Evolutionary conservation across 805 yeast genomes (phyloP).

Genomic region (Lipomyces anomalus): DNA sequence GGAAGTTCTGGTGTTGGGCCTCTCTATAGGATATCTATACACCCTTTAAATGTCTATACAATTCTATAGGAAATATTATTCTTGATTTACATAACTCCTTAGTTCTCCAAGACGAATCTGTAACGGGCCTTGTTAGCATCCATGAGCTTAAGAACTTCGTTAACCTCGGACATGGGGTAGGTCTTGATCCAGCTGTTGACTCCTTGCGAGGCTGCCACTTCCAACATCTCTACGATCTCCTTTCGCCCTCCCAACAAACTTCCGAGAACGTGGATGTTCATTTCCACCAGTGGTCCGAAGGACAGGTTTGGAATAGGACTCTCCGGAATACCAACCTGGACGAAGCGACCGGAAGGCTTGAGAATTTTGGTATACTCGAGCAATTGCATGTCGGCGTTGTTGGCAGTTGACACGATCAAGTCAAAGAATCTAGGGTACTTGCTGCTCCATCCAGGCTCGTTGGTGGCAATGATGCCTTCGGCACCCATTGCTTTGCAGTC

Average conservation of each 20-base stretch:
- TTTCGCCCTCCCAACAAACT: conserved; percentile 57
- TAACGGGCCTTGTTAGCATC: conserved; percentile 23
- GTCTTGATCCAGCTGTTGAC: conserved; percentile 24
- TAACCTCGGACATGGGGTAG: conserved; percentile 24
- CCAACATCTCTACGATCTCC: conserved; percentile 63
- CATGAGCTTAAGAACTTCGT: conserved; percentile 20
- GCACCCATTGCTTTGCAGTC: conserved; percentile 54
- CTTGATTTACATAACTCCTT: background rate
- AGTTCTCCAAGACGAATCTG: conserved; percentile 17
- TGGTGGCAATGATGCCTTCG: conserved; percentile 47
- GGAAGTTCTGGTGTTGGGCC: too few species aligned
- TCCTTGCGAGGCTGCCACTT: conserved; percentile 52
- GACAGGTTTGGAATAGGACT: conserved; percentile 22
- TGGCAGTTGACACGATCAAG: conserved; percentile 49
- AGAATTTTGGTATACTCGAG: conserved; percentile 46
- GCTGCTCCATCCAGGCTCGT: conserved; percentile 36
- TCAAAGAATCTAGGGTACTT: conserved; percentile 39
- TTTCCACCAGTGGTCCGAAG: conserved; percentile 22
- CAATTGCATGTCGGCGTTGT: conserved; percentile 36
- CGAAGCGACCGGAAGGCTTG: conserved; percentile 53
- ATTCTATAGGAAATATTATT: background rate
- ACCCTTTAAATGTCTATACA: too few species aligned
- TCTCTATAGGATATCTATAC: too few species aligned
- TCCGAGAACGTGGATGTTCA: conserved; percentile 34
- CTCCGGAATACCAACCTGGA: conserved; percentile 62